Evolutionary conservation across 2,329 filamentous ascomycete genomes (phyloP).

Genomic region (Colletotrichum cordylinicola): DNA sequence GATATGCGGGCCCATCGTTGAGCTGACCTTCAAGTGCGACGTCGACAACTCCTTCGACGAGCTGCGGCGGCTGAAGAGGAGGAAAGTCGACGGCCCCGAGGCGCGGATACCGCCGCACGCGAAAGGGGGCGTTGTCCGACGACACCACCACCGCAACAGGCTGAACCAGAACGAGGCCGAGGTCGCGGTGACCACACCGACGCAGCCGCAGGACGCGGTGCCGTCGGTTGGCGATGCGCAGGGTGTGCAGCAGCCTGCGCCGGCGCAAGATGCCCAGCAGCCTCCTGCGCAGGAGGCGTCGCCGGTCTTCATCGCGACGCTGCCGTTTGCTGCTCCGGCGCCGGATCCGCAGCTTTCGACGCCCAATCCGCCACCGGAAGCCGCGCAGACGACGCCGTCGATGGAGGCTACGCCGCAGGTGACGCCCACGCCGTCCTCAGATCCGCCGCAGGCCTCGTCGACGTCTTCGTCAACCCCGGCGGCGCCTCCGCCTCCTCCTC

Average conservation of each 20-base stretch:
- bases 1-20: slow-evolving; percentile 49
- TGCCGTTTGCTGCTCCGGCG: background rate
- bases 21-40: slow-evolving; percentile 43
- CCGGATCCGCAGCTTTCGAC: background rate
- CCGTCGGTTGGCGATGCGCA: background rate
- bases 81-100: slow-evolving; percentile 14
- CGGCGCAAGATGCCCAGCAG: background rate
- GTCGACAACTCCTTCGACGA: slow-evolving; percentile 25
- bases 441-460: background rate
- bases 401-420: background rate
- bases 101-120: background rate
- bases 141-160: slow-evolving; percentile 3
- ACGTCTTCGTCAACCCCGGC: background rate
- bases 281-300: background rate
- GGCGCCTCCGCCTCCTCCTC: background rate
- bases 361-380: background rate
- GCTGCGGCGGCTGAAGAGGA: slow-evolving; percentile 31
- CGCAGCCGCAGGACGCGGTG: background rate
- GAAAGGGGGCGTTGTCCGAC: background rate
- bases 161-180: background rate
- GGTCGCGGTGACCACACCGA: background rate
- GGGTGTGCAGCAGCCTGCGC: background rate
- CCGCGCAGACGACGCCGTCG: background rate
- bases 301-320: slow-evolving; percentile 9
- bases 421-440: background rate